Evolutionary conservation across 2,329 filamentous ascomycete genomes (phyloP).

Genomic region (Sphaceloma murrayae): DNA sequence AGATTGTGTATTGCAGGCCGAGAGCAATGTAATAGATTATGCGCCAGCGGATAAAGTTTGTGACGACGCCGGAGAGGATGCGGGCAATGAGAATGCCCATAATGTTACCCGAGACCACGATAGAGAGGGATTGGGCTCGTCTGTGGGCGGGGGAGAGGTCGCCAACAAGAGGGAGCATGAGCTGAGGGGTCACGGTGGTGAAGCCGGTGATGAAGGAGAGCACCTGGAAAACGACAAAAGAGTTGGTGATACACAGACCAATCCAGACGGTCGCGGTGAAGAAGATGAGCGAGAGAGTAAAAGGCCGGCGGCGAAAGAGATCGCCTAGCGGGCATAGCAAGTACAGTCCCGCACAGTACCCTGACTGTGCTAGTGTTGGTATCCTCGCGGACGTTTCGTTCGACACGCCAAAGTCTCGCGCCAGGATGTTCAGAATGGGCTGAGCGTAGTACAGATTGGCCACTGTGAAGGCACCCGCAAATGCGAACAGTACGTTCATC

Average conservation of each 20-base stretch:
- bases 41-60: slow-evolving; percentile 65
- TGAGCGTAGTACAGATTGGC: slow-evolving; percentile 77
- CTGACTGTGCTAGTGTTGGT: slow-evolving; percentile 68
- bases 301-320: slow-evolving; percentile 54
- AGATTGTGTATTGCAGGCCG: slow-evolving; percentile 59
- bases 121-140: slow-evolving; percentile 59
- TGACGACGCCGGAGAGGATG: slow-evolving; percentile 63
- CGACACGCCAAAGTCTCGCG: slow-evolving; percentile 58
- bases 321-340: slow-evolving; percentile 71
- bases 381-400: slow-evolving; percentile 59
- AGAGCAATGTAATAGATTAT: slow-evolving; percentile 71
- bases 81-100: slow-evolving; percentile 69
- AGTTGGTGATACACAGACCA: slow-evolving; percentile 58
- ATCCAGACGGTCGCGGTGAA: slow-evolving; percentile 61
- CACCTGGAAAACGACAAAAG: slow-evolving; percentile 55
- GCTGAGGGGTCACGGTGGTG: slow-evolving; percentile 66
- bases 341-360: slow-evolving; percentile 64
- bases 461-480: slow-evolving; percentile 59
- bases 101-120: slow-evolving; percentile 65
- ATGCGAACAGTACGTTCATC: slow-evolving; percentile 61
- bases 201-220: slow-evolving; percentile 65
- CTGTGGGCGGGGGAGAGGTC: slow-evolving; percentile 63
- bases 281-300: slow-evolving; percentile 54
- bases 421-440: slow-evolving; percentile 67
- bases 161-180: slow-evolving; percentile 70